Conservation (phyloP, 805 yeast genomes). For the Candida sphagnicola region DNA sequence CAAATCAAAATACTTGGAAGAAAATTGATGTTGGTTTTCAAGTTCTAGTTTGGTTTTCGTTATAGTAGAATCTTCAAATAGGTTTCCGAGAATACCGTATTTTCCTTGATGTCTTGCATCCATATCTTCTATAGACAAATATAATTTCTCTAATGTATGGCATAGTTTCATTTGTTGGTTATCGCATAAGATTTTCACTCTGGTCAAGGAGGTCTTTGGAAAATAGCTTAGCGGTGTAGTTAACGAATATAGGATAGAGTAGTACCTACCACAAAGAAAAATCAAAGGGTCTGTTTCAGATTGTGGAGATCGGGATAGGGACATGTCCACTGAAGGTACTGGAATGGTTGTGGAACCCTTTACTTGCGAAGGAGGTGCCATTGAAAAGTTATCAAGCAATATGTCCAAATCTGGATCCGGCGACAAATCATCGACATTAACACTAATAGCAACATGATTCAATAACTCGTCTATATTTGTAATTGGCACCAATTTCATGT, state of each 20-base stretch:
- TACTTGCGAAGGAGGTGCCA: not conserved
- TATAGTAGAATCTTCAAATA: not conserved
- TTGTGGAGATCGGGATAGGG: not conserved
- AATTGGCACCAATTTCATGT: not conserved
- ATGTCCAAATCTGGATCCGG: not conserved
- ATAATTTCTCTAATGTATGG: constrained; percentile 24
- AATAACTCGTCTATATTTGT: no score
- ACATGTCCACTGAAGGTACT: no score
- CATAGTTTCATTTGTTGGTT: constrained; percentile 13
- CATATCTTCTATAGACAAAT: constrained; percentile 33
- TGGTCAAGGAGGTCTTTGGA: constrained; percentile 46
- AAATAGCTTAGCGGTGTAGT: constrained; percentile 39
- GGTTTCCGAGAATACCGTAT: constrained; percentile 18
- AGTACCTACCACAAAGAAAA: constrained; percentile 33
- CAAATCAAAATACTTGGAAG: constrained; percentile 6
- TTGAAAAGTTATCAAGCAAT: not conserved
- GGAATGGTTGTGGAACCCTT: no score
- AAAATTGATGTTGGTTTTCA: constrained; percentile 23
- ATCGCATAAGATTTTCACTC: constrained; percentile 42
- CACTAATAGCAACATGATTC: no score
- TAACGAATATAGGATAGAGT: constrained; percentile 32
- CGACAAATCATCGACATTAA: constrained; percentile 1
- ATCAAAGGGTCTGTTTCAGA: constrained; percentile 19
- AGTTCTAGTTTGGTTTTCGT: constrained; percentile 1
- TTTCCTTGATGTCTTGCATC: constrained; percentile 40